Evolutionary conservation across 208 protist species (phyloP).

Genomic region (Trypanosomatidae sp.): DNA sequence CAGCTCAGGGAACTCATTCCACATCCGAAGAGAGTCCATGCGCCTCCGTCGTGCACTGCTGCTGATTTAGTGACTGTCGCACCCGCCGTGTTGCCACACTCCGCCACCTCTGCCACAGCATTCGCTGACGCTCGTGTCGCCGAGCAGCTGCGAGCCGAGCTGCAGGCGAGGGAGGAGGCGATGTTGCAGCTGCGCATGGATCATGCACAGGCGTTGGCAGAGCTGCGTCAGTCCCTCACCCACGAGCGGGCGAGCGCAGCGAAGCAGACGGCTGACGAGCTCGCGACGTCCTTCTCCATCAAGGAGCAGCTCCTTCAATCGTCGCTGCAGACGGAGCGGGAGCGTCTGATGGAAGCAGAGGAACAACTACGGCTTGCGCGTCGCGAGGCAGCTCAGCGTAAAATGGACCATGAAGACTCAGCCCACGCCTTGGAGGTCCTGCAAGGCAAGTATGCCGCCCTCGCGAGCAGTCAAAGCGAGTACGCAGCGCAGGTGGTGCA

Average conservation of each 20-base stretch:
- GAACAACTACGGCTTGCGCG: slow-evolving; percentile 27
- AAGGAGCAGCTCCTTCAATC: slow-evolving; percentile 53
- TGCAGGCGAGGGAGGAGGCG: slow-evolving; percentile 34
- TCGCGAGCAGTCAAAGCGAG: slow-evolving; percentile 15
- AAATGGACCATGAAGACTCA: slow-evolving; percentile 15
- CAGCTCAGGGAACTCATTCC: not conserved
- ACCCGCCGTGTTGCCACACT: not conserved
- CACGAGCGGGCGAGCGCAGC: slow-evolving; percentile 40
- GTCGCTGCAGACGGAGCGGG: slow-evolving; percentile 49
- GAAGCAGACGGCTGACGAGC: slow-evolving; percentile 52
- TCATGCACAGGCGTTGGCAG: slow-evolving; percentile 47
- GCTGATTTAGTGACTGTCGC: not conserved
- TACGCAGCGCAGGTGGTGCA: slow-evolving; percentile 14
- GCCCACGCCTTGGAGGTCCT: slow-evolving; percentile 13
- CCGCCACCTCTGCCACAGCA: not conserved
- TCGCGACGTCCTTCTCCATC: slow-evolving; percentile 51
- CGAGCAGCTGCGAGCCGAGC: slow-evolving; percentile 35
- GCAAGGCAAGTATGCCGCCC: slow-evolving; percentile 4
- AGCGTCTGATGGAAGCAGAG: slow-evolving; percentile 38
- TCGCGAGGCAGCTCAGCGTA: slow-evolving; percentile 19
- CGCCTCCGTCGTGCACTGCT: not conserved
- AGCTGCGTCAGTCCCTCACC: slow-evolving; percentile 45
- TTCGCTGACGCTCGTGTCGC: slow-evolving; percentile 15
- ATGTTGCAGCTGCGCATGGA: slow-evolving; percentile 46
- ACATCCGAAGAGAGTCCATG: not conserved